These are phyloP conservation scores for Auricularia auricula-judae DNA, from an alignment of 768 basidiomycete species.

Conservation along the genomic window DNA sequence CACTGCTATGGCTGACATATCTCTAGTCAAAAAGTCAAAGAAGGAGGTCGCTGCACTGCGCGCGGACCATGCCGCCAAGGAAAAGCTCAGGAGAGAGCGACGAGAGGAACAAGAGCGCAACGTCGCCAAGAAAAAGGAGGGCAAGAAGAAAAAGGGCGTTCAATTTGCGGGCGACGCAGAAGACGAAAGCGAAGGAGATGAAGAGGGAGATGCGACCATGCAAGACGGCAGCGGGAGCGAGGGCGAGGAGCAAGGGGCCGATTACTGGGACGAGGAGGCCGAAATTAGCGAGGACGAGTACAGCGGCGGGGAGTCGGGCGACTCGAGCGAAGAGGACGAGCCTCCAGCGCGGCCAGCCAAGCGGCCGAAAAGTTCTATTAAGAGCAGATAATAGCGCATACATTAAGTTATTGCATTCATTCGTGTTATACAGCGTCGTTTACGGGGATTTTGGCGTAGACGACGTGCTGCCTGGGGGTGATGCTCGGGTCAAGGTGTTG, in stretches of 20 bases:
- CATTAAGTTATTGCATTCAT: neutral
- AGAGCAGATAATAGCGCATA: neutral
- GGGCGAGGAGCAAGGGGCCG: slow-evolving; percentile 28
- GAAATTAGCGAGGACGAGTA: slow-evolving; percentile 26
- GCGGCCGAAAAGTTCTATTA: slow-evolving; percentile 14
- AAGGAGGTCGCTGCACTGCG: slow-evolving; percentile 57
- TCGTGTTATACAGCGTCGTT: neutral
- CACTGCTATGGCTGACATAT: slow-evolving; percentile 4
- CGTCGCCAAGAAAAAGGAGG: slow-evolving; percentile 68
- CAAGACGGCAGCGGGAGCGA: slow-evolving; percentile 20
- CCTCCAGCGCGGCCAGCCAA: slow-evolving; percentile 20
- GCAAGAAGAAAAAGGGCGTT: slow-evolving; percentile 16
- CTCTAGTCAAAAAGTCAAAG: slow-evolving; percentile 82
- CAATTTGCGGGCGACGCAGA: slow-evolving; percentile 22
- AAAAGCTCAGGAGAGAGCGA: slow-evolving; percentile 62
- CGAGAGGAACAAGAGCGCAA: slow-evolving; percentile 88
- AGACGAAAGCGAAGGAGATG: slow-evolving; percentile 23
- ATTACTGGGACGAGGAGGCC: slow-evolving; percentile 27
- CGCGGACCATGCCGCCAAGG: slow-evolving; percentile 66
- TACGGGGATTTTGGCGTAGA: too few relatives aligned
- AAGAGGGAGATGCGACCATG: slow-evolving; percentile 28
- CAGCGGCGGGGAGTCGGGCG: slow-evolving; percentile 19
- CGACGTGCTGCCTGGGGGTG: too few relatives aligned
- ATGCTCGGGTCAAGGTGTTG: too few relatives aligned
- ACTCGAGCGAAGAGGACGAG: slow-evolving; percentile 18